Evolutionary conservation across 169 alveolate species (phyloP).

Genomic region (Plasmodium gonderi): DNA sequence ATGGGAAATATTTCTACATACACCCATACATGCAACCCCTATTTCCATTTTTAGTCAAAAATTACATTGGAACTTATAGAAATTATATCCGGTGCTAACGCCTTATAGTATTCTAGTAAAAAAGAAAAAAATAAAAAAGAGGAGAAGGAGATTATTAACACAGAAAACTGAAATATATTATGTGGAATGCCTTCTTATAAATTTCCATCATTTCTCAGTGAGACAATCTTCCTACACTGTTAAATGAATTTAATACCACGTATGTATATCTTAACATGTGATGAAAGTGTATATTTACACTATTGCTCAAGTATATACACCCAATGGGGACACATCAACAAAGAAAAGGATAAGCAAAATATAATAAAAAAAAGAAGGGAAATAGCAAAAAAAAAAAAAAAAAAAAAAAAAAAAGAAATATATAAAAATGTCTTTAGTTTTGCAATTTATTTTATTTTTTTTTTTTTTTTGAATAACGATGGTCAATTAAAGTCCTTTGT

Average conservation of each 20-base stretch:
- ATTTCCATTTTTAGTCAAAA: constrained; percentile 80
- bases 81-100: constrained; percentile 96
- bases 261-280: not conserved
- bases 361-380: not conserved
- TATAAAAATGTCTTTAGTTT: not conserved
- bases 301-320: not conserved
- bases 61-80: constrained; percentile 95
- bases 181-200: not conserved
- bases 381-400: not conserved
- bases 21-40: not conserved
- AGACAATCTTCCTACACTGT: not conserved
- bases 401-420: not conserved
- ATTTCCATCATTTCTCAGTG: not conserved
- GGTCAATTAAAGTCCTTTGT: not conserved
- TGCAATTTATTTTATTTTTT: not conserved
- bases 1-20: not conserved
- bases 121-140: not conserved
- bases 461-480: not conserved
- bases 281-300: not conserved
- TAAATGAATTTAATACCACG: not conserved
- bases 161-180: not conserved
- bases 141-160: not conserved
- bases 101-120: constrained; percentile 78
- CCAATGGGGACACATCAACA: not conserved
- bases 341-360: not conserved